phyloP scores from a whole-genome alignment of 257 asterid genomes.

The Asclepias syriaca region DNA sequence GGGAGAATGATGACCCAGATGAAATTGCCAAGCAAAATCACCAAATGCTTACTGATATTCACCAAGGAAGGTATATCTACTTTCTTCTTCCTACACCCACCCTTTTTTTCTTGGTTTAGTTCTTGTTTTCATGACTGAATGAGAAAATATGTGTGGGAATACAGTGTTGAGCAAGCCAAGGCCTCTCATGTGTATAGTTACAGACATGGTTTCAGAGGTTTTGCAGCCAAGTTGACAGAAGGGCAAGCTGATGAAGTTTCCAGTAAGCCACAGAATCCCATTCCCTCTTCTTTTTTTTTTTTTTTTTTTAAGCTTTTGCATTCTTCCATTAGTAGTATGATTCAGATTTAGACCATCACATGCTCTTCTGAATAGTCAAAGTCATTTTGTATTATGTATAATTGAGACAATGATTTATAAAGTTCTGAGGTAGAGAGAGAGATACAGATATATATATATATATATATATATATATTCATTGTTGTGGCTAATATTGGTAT shows the following conservation, averaged over 20 bases:
- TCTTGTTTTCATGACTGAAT: constrained; percentile 12
- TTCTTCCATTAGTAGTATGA: background rate
- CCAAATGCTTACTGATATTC: constrained; percentile 63
- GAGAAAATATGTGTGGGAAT: constrained; percentile 12
- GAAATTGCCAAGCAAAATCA: constrained; percentile 68
- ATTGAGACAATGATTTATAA: background rate
- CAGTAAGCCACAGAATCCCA: constrained; percentile 30
- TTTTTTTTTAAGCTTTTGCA: background rate
- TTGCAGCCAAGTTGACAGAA: constrained; percentile 88
- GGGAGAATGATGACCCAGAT: constrained; percentile 61
- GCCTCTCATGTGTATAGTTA: constrained; percentile 85
- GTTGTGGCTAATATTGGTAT: constrained; percentile 2
- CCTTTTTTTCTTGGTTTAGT: background rate
- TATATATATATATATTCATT: background rate
- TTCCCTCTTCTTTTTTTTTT: background rate
- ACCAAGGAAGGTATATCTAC: constrained; percentile 61
- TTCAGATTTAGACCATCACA: background rate
- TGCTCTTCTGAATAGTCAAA: background rate
- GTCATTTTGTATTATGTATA: background rate
- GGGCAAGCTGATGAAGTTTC: constrained; percentile 77
- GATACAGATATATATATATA: no score
- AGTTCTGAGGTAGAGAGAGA: background rate
- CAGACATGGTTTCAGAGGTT: constrained; percentile 85
- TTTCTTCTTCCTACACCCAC: constrained; percentile 9
- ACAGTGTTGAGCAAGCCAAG: constrained; percentile 72